A percentile compares a stretch with the other conserved stretches of the same genome.
These are phyloP conservation scores for Boechera stricta DNA, from an alignment of 345 rosid species.

Conservation along the genomic window DNA sequence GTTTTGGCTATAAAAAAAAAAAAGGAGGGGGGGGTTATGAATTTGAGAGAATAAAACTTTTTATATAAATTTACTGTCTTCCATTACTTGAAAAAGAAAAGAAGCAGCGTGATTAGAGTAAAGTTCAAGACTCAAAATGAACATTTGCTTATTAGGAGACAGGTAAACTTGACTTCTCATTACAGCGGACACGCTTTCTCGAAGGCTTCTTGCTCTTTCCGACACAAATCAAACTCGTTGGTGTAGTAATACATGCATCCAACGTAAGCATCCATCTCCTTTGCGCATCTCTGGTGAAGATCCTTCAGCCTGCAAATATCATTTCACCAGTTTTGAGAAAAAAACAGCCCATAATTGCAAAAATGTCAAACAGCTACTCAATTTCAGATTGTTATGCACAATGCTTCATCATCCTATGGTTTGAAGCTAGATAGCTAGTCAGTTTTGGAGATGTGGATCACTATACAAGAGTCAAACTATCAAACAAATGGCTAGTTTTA, in stretches of 20 bases:
- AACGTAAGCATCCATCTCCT: constrained; percentile 88
- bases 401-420: neutral
- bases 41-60: too few relatives aligned
- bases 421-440: neutral
- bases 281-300: constrained; percentile 87
- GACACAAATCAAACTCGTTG: constrained; percentile 91
- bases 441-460: too few relatives aligned
- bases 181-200: constrained; percentile 91
- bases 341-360: neutral
- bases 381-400: neutral
- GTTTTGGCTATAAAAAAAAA: too few relatives aligned
- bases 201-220: constrained; percentile 94
- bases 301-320: constrained; percentile 74
- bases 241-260: constrained; percentile 98
- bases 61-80: neutral
- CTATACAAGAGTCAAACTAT: too few relatives aligned
- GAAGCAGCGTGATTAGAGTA: neutral
- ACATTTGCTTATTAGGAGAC: neutral
- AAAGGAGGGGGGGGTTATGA: too few relatives aligned
- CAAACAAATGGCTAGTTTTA: too few relatives aligned
- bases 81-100: neutral
- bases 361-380: neutral
- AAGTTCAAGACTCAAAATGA: neutral
- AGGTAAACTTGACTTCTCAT: constrained; percentile 46
- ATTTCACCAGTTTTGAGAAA: neutral